phyloP scores from a whole-genome alignment of 179 eudicot species.

The Beta corolliflora region DNA sequence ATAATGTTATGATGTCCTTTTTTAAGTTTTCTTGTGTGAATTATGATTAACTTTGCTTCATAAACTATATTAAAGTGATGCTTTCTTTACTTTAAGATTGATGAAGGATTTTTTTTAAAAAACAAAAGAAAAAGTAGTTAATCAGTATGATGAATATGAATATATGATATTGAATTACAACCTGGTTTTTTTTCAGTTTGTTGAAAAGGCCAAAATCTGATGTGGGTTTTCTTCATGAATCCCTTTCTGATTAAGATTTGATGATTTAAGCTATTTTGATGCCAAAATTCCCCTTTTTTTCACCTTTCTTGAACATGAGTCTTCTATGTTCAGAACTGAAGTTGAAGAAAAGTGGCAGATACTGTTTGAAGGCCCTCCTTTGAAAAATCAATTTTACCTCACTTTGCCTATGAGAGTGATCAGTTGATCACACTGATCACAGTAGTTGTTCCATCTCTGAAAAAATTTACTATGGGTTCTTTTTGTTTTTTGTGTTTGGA shows the following conservation, averaged over 20 bases:
- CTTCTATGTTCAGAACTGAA: constrained; percentile 10
- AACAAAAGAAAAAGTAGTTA: no score
- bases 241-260: not conserved
- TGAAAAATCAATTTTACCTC: constrained; percentile 1
- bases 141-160: no score
- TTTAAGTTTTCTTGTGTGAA: not conserved
- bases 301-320: constrained; percentile 14
- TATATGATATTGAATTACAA: no score
- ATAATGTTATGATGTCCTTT: not conserved
- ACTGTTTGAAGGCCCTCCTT: constrained; percentile 18
- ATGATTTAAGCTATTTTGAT: constrained; percentile 3
- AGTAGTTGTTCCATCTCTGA: not conserved
- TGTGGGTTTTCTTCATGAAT: not conserved
- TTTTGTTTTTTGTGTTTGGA: not conserved
- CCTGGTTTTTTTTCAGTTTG: no score
- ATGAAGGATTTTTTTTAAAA: no score
- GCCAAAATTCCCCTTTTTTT: constrained; percentile 25
- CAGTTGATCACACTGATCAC: constrained; percentile 6
- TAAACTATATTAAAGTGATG: not conserved
- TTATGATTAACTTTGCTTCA: not conserved
- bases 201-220: no score
- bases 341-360: constrained; percentile 15
- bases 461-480: not conserved
- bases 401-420: constrained; percentile 18
- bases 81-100: no score